Evolutionary conservation across 306 rosid species (phyloP), one percentile per base, ranked within the genome.

Genomic region (Senna siamea): DNA sequence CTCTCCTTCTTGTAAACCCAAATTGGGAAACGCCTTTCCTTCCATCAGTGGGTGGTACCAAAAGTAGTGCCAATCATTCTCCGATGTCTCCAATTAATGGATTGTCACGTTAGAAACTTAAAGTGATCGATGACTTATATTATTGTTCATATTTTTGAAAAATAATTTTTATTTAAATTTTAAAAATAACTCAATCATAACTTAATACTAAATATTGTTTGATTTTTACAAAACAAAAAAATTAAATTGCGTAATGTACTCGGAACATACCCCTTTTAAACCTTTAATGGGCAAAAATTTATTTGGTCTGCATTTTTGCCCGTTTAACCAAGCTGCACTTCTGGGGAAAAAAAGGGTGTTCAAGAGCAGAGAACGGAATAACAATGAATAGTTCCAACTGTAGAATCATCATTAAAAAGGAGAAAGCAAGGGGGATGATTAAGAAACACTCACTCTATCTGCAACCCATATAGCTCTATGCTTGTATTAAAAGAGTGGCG

Each of bases 1-100:
- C 40, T 76, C 60, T 56, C 69, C 60, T 67, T 35, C 74, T 67
- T 66, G 74, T 76, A 76, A 9, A 38, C 18, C 41, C 46, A 76
- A 5, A 67, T 40, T 30, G 17, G 40, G 50, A 19, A 55, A 30
- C 74, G 23, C 58, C 32, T 76, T 51, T 43, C 34, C 74, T 51
- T 43, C 34, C 74, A 67, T 67, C 80, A 60, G 22, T 46, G 40
- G 6, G 5, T 8, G 35, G 35, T 13, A 9, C 48, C 6, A 23
- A 61, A 61, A 60, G 9, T 34, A 47, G 26, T 13, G 47, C 7
- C 5, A 60, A 60, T 60, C 66, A 60, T 60, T 60, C 15, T 60
- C 44, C 41, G 1, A 0, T 17, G 48, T 61, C n/a, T 20, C 48
- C 6, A 61, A 61, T 61, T 0, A 37, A 18, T 18, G n/a, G 17